These are phyloP conservation scores for Thermochaetoides thermophila DNA, from an alignment of 495 filamentous ascomycete species.

Conservation along the genomic window DNA sequence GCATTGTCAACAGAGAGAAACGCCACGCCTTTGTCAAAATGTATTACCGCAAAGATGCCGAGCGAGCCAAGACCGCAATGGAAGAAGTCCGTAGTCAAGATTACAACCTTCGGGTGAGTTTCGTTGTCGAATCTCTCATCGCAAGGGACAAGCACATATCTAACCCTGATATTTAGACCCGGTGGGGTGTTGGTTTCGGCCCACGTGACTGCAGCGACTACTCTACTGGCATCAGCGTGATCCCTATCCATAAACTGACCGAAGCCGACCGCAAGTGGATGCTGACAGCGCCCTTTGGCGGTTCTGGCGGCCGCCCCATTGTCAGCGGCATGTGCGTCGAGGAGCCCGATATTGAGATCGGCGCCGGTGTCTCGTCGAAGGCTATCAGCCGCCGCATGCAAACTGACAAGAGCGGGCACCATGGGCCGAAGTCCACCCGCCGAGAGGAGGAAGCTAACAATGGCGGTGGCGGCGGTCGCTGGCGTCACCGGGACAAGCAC, in stretches of 20 bases:
- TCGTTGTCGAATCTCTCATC: constrained; percentile 1
- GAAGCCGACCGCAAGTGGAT: constrained; percentile 98
- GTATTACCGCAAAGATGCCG: constrained; percentile 72
- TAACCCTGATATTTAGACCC: constrained; percentile 42
- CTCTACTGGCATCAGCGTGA: constrained; percentile 77
- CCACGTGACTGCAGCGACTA: constrained; percentile 97
- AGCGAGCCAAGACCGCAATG: constrained; percentile 80
- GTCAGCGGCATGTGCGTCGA: constrained; percentile 79
- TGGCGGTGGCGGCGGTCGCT: constrained; percentile 26
- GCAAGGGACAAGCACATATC: neutral
- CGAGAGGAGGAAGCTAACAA: constrained; percentile 35
- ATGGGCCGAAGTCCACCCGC: constrained; percentile 57
- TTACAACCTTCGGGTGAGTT: constrained; percentile 62
- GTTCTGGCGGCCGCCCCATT: constrained; percentile 71
- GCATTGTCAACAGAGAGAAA: constrained; percentile 95
- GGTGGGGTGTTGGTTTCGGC: constrained; percentile 96
- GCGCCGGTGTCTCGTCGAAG: constrained; percentile 91
- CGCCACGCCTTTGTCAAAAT: constrained; percentile 99
- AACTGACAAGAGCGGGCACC: constrained; percentile 58
- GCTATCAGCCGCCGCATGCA: constrained; percentile 75
- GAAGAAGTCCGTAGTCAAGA: constrained; percentile 58
- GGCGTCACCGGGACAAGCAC: constrained; percentile 25
- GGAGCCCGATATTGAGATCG: constrained; percentile 97
- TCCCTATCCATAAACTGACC: constrained; percentile 80
- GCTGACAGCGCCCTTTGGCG: constrained; percentile 83